Evolutionary conservation across 768 basidiomycete species (phyloP).

Genomic region (Leccinum disarticulatum): DNA sequence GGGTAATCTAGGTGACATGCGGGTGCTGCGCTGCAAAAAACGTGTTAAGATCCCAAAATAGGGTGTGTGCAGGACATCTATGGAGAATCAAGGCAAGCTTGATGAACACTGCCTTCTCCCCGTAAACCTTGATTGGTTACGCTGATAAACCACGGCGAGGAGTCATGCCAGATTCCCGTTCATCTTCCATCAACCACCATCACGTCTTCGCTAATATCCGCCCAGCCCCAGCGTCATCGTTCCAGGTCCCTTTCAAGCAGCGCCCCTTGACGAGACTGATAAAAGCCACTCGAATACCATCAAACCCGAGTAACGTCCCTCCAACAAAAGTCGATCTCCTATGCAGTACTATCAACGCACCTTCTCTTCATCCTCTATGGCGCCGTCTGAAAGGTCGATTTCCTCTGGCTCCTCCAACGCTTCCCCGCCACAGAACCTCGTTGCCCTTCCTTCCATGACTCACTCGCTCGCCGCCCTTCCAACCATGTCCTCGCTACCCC

Average conservation of each 20-base stretch:
- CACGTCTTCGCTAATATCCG: constrained; percentile 39
- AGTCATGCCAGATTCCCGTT: constrained; percentile 37
- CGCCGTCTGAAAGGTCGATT: constrained; percentile 32
- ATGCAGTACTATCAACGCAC: constrained; percentile 33
- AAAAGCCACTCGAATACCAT: constrained; percentile 19
- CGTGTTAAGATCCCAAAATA: constrained; percentile 34
- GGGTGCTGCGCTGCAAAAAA: constrained; percentile 34
- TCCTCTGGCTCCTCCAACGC: constrained; percentile 33
- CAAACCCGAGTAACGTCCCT: constrained; percentile 6
- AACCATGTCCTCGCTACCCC: constrained; percentile 31
- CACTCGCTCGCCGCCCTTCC: constrained; percentile 34
- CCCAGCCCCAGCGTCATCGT: constrained; percentile 22
- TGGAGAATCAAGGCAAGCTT: constrained; percentile 20
- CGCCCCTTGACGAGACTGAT: constrained; percentile 28
- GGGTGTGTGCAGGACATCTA: constrained; percentile 13
- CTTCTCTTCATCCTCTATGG: constrained; percentile 33
- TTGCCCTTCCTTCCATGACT: constrained; percentile 32
- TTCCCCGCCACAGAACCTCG: constrained; percentile 31
- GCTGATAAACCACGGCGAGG: constrained; percentile 34
- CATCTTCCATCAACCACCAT: constrained; percentile 28
- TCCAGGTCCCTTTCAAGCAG: constrained; percentile 18
- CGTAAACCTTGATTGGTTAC: constrained; percentile 33
- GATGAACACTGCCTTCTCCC: constrained; percentile 29
- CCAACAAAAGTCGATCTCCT: constrained; percentile 15
- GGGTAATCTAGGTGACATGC: constrained; percentile 26